Evolutionary conservation across 2,329 filamentous ascomycete genomes (phyloP), one percentile per base, ranked within the genome.

Genomic region (Lachnellula willkommii): DNA sequence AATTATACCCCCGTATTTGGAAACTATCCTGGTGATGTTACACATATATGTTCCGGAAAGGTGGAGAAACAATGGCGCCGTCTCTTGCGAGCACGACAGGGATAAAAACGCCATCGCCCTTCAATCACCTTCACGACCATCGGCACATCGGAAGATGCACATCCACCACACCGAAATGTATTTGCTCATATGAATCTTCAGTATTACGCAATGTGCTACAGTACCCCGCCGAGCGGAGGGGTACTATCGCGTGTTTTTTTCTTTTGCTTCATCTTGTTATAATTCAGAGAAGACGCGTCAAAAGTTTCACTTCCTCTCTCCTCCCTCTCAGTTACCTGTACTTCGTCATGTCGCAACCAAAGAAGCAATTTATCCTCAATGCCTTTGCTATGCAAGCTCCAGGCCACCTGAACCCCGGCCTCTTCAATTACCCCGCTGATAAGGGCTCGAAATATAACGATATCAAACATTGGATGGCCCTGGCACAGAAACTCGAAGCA

Each of bases 371-470:
- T 14, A 77, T 78, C 52, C 69, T 79, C 64, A 79, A 78, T 71
- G 76, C 75, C 32, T 79, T 79, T 58, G 76, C 77, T 28, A 74
- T 76, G 66, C 77, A 62, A 76, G 73, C 75, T 51, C 76, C 74
- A 36, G 76, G 77, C 4, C 78, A 80, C 63, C 75, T 79, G 59
- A 80, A 78, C 4, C 80, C 80, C 6, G 80, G 81, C 1, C 72
- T 83, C 5, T 84, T 84, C 84, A 75, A 78, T 36, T 85, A 88
- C 62, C 85, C 84, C 1, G 74, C 81, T 15, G 84, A 89, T 60
- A 73, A 80, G 60, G 87, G 84, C 1, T 76, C 77, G 61, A 71
- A 79, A 20, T 88, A 88, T 68, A 82, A 82, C 59, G 74, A 79
- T 28, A 72, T 84, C 37, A 72, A 80, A 6, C 80, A 85, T 58